Base-by-base conservation (phyloP, 768 basidiomycete species). In the Multifurca ochricompacta region DNA sequence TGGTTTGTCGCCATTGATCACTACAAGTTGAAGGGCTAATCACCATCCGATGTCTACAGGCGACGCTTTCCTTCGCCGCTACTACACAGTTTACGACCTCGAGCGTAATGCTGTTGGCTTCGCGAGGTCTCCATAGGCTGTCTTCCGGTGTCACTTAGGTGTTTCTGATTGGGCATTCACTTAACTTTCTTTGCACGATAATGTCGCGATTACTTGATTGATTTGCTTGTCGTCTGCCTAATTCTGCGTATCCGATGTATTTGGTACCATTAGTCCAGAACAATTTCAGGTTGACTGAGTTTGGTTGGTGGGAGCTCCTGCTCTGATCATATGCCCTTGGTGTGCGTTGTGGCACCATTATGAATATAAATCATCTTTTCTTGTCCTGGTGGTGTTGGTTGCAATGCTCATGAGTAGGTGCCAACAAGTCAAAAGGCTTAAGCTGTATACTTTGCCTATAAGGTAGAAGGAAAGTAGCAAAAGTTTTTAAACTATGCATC, bases 41-140 rank as follows among this genome's bases (percentile, higher is more conserved):
- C 42, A 6, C 40, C 60, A 32, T 19, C 61, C 47, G 40, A 41
- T 43, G 23, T 37, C 44, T 53, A 1, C 58, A 85, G 84, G 89
- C 63, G 89, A 94, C 62, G 87, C 83, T 56, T 96, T 95, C 82
- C 82, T 96, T 50, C 86, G 94, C 69, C 88, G 83, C 66, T 92
- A 85, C 69, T 89, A 77, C 71, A 90, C 88, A n/a, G 87, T 92
- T n/a, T 92, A 91, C 63, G 89, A 92, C 64, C 76, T 86, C 23
- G 83, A 76, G 31, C 74, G 71, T 59, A 62, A 91, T 68, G 91
- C 91, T 36, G 87, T 95, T 58, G 92, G 91, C 39, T 92, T 94
- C 62, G 92, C 91, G 21, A 53, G 53, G n/a, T 63, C 74, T 18
- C 60, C 48, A n/a, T 75, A 58, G 71, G 27, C 31, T 36, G 23